Conservation (phyloP, 805 yeast species). For the Maudiozyma pseudohumilis region DNA sequence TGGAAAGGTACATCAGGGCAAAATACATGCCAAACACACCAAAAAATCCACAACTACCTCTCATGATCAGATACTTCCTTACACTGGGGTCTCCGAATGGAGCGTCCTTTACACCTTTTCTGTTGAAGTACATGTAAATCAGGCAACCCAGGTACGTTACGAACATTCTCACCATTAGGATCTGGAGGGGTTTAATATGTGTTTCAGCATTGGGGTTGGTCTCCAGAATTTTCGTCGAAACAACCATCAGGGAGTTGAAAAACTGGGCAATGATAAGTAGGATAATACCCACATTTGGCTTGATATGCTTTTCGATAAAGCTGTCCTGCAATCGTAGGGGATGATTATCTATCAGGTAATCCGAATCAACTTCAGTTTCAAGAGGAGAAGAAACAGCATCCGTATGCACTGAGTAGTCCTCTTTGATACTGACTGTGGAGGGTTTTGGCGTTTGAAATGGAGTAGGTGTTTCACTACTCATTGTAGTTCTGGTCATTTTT, state of each 20-base stretch:
- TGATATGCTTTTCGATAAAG: constrained; percentile 11
- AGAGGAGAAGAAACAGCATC: not conserved
- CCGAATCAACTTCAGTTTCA: not conserved
- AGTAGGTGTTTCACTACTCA: constrained; percentile 1
- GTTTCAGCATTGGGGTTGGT: constrained; percentile 35
- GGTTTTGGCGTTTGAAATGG: not conserved
- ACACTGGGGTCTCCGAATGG: constrained; percentile 61
- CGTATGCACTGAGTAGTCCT: not conserved
- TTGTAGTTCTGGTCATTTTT: not conserved
- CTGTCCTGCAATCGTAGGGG: constrained; percentile 2
- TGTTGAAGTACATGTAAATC: constrained; percentile 41
- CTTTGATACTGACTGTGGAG: constrained; percentile 1
- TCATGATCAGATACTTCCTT: constrained; percentile 41
- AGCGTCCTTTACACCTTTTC: constrained; percentile 39
- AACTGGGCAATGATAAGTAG: constrained; percentile 54
- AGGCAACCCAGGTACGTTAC: constrained; percentile 56
- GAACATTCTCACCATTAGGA: constrained; percentile 65
- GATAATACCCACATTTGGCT: constrained; percentile 44
- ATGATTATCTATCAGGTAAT: constrained; percentile 1
- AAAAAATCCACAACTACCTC: constrained; percentile 68
- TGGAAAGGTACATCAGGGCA: constrained; percentile 59
- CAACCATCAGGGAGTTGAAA: constrained; percentile 68
- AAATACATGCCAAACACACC: constrained; percentile 77
- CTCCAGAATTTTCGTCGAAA: constrained; percentile 64
- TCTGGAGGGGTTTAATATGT: constrained; percentile 70